Evolutionary conservation across 805 yeast species (phyloP), one percentile per base, ranked within the genome.

Genomic region (Nakazawaea ambrosiae): DNA sequence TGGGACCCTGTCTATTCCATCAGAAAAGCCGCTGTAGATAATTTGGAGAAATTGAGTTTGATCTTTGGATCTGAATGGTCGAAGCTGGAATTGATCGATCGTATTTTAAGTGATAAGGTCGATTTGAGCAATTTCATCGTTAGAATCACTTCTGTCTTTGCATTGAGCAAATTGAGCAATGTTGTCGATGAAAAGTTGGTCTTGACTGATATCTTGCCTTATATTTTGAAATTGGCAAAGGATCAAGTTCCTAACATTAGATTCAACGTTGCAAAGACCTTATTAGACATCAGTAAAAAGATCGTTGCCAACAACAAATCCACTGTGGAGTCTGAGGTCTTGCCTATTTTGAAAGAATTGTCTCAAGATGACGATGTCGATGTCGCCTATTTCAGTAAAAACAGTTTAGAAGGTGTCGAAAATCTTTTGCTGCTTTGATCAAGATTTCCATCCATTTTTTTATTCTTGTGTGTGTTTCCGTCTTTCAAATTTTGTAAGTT

Each of bases 1-100:
- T 89, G 97, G 96, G 99, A 92, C 63, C 84, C 89, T 4, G 98
- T 92, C 27, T 92, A 77, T 62, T 89, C 97, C 4, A 89, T 92
- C 44, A 79, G 99, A 61, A 94, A 87, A 48, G 98, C 98, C 8
- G 97, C 97, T 1, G 95, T 92, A 23, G 65, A 68, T 40, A 92
- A 89, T 58, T 66, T 92, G 49, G 79, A 74, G 48, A 79, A 81
- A 48, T 68, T 92, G 50, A 79, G 96, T 4, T 75, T 73, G 47
- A 87, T 86, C 26, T 92, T 92, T 62, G 98, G 97, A 23, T 79
- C 89, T 26, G 78, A 78, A 27, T 92, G 99, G 99, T 90, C 96
- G 33, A 79, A 86, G 56, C 65, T 66, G 31, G 92, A 88, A 55
- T 81, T 92, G 30, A 76, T 92, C 41, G 73, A 82, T 36, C 78